Evolutionary conservation across 2,329 filamentous ascomycete genomes (phyloP).

Genomic region (Graphilbum fragrans): DNA sequence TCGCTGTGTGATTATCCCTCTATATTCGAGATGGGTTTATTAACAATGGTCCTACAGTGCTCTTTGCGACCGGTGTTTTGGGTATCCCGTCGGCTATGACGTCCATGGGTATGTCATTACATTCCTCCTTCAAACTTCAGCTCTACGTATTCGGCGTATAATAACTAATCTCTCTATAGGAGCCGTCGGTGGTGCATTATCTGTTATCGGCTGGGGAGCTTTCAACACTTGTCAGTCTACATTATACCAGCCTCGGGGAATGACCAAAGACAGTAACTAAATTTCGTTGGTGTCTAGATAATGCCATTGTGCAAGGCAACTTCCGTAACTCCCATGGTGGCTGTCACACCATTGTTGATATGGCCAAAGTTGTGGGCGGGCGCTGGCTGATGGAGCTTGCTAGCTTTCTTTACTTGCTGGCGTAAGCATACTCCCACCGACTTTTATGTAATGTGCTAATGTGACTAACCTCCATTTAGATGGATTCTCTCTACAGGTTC

Average conservation of each 20-base stretch:
- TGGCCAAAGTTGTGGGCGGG: constrained; percentile 45
- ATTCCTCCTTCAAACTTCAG: too few species aligned
- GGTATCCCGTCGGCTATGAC: constrained; percentile 49
- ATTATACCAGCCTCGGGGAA: not conserved
- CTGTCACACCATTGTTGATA: constrained; percentile 35
- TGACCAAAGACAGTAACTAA: not conserved
- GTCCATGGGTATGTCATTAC: constrained; percentile 37
- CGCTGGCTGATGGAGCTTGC: constrained; percentile 36
- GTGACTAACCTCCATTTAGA: too few species aligned
- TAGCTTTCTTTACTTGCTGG: constrained; percentile 38
- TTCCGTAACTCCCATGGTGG: constrained; percentile 25
- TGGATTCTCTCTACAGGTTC: constrained; percentile 17
- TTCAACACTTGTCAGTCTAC: constrained; percentile 20
- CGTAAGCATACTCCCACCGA: constrained; percentile 13
- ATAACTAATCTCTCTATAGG: too few species aligned
- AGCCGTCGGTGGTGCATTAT: constrained; percentile 72
- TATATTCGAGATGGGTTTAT: not conserved
- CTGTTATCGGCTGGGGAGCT: constrained; percentile 50
- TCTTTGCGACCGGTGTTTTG: constrained; percentile 46
- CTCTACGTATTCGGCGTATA: too few species aligned
- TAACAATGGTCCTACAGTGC: not conserved
- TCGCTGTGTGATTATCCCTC: too few species aligned
- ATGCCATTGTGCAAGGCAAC: constrained; percentile 25
- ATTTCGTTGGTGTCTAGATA: too few species aligned
- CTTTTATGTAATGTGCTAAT: constrained; percentile 13